These are phyloP conservation scores for Sporothrix mexicana DNA, from an alignment of 2,329 filamentous ascomycete genomes.

Conservation along the genomic window DNA sequence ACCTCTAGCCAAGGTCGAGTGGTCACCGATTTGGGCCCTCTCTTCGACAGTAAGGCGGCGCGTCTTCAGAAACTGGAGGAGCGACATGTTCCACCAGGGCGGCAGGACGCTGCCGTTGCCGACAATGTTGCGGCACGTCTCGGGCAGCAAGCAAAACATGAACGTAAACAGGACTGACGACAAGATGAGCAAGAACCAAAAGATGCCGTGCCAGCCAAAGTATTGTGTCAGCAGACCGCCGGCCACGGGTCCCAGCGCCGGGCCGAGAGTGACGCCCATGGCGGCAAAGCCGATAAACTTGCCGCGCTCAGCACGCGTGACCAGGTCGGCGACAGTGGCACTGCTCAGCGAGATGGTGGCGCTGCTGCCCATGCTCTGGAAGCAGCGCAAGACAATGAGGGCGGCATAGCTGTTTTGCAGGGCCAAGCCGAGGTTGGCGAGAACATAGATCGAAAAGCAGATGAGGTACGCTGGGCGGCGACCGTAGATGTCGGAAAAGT, in stretches of 20 bases:
- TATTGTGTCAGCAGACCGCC: constrained; percentile 59
- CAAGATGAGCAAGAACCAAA: constrained; percentile 60
- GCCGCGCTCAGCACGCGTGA: constrained; percentile 61
- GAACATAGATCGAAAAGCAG: constrained; percentile 53
- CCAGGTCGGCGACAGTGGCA: constrained; percentile 39
- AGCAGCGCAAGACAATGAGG: constrained; percentile 53
- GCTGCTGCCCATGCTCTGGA: constrained; percentile 55
- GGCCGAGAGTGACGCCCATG: constrained; percentile 50
- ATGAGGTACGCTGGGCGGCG: constrained; percentile 55
- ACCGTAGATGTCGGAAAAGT: constrained; percentile 56
- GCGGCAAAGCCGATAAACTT: constrained; percentile 57
- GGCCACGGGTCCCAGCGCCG: constrained; percentile 55
- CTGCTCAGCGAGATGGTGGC: constrained; percentile 36
- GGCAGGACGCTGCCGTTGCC: constrained; percentile 52
- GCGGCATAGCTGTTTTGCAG: constrained; percentile 51
- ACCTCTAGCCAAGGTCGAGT: constrained; percentile 31
- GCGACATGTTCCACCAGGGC: constrained; percentile 37
- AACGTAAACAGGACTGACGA: constrained; percentile 46
- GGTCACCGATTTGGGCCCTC: constrained; percentile 21
- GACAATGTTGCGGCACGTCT: constrained; percentile 56
- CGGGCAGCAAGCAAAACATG: constrained; percentile 51
- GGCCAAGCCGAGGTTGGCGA: constrained; percentile 53
- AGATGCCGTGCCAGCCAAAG: constrained; percentile 59
- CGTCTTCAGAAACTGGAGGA: constrained; percentile 31
- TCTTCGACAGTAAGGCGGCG: constrained; percentile 27